Conservation (phyloP, 2,329 filamentous ascomycete species). For the Xylaria polymorpha region DNA sequence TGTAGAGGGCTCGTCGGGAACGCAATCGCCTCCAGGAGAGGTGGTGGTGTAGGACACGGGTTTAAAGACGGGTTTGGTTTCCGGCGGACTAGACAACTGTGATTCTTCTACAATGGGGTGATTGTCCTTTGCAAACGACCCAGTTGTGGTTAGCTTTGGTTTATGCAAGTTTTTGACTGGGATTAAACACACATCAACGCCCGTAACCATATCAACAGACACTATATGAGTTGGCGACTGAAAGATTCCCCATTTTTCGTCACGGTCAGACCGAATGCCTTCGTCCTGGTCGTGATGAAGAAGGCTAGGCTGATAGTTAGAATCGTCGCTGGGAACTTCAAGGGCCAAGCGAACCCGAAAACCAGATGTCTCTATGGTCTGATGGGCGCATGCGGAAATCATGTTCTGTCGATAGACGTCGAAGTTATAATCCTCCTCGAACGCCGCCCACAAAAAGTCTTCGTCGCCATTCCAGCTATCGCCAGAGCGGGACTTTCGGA, state of each 20-base stretch:
- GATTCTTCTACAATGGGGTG: no score
- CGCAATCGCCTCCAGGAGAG: no score
- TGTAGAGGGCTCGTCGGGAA: no score
- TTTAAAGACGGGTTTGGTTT: no score
- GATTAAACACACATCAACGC: neutral
- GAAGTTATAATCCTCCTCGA: constrained; percentile 43
- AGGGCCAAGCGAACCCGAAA: constrained; percentile 41
- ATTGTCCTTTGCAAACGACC: no score
- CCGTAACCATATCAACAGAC: neutral
- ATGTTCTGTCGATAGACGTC: constrained; percentile 42
- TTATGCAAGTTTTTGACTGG: no score
- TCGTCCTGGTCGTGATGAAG: constrained; percentile 19
- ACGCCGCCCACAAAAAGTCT: constrained; percentile 39
- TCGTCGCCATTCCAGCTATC: neutral
- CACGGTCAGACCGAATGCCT: neutral
- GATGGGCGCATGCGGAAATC: constrained; percentile 43
- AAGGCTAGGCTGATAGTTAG: constrained; percentile 29
- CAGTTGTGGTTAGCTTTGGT: no score
- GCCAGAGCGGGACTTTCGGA: neutral
- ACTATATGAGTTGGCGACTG: constrained; percentile 22
- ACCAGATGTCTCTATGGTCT: constrained; percentile 41
- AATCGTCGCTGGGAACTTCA: constrained; percentile 45
- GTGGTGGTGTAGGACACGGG: no score
- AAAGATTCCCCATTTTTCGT: constrained; percentile 39
- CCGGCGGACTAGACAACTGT: no score